Conservation (phyloP, 805 yeast species). For the Ogataea zsoltii region DNA sequence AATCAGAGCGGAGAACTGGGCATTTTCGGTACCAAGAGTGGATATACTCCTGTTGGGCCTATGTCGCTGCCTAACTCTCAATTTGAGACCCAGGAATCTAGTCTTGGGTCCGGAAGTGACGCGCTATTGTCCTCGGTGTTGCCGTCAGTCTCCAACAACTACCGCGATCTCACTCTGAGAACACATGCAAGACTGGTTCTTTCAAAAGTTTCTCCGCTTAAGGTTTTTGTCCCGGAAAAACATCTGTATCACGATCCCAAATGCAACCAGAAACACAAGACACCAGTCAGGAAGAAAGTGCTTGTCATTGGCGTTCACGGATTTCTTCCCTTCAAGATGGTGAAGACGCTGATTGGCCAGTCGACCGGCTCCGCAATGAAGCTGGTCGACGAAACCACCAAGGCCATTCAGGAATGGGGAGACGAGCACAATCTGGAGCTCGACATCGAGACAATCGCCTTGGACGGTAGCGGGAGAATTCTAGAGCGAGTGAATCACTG, state of each 20-base stretch:
- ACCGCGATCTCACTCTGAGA: constrained; percentile 27
- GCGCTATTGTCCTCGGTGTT: constrained; percentile 22
- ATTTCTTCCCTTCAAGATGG: constrained; percentile 83
- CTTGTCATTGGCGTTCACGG: constrained; percentile 95
- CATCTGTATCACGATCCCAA: constrained; percentile 31
- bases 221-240: constrained; percentile 27
- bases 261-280: constrained; percentile 6
- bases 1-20: constrained; percentile 26
- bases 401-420: constrained; percentile 68
- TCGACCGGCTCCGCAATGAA: constrained; percentile 88
- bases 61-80: constrained; percentile 30
- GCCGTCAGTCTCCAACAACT: constrained; percentile 29
- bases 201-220: constrained; percentile 20
- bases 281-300: constrained; percentile 44
- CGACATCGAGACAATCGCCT: constrained; percentile 76
- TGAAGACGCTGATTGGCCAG: constrained; percentile 83
- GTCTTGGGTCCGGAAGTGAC: constrained; percentile 2
- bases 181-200: constrained; percentile 29
- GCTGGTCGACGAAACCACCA: constrained; percentile 80
- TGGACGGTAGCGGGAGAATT: constrained; percentile 90
- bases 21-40: constrained; percentile 32
- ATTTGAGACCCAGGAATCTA: constrained; percentile 30
- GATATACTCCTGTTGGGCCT: constrained; percentile 28
- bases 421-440: constrained; percentile 38
- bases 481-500: constrained; percentile 78